Evolutionary conservation across 768 basidiomycete genomes (phyloP).

Genomic region (Megacollybia marginata): DNA sequence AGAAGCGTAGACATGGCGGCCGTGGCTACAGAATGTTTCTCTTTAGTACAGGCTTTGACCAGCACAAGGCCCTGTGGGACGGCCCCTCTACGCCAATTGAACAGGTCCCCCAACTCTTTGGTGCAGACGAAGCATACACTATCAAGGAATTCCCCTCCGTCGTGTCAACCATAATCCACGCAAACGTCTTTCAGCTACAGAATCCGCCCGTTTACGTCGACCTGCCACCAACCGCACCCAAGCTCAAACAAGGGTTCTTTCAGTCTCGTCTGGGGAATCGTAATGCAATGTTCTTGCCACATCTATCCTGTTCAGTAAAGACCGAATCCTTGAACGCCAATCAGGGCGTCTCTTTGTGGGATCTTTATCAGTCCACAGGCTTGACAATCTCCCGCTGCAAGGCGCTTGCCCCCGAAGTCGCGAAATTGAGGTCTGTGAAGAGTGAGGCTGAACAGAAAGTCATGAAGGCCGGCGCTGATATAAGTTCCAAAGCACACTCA

Average conservation of each 20-base stretch:
- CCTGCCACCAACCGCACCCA: constrained; percentile 13
- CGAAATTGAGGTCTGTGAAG: constrained; percentile 70
- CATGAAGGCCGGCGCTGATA: constrained; percentile 81
- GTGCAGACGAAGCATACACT: constrained; percentile 65
- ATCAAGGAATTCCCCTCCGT: constrained; percentile 20
- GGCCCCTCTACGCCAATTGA: constrained; percentile 74
- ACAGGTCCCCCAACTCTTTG: constrained; percentile 62
- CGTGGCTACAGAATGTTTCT: constrained; percentile 84
- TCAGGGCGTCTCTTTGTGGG: constrained; percentile 10
- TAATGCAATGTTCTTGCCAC: constrained; percentile 3
- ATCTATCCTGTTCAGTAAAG: not conserved
- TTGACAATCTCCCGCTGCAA: constrained; percentile 27
- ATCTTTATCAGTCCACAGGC: constrained; percentile 28
- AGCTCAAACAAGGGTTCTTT: constrained; percentile 12
- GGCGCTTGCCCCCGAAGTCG: constrained; percentile 62
- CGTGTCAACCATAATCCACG: too few relatives aligned
- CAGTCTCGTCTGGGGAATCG: constrained; percentile 26
- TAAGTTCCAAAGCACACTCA: constrained; percentile 80
- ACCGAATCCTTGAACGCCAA: not conserved
- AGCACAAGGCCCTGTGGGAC: constrained; percentile 84
- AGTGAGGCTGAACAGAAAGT: constrained; percentile 67
- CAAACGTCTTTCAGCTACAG: too few relatives aligned
- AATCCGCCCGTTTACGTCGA: constrained; percentile 38
- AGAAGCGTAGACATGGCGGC: too few relatives aligned
- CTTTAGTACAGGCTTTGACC: constrained; percentile 71